Percentiles rank a stretch among this genome's conserved stretches.
Evolutionary conservation across 2,329 filamentous ascomycete species (phyloP).

Genomic region (Arthrobotrys pseudoclavata): DNA sequence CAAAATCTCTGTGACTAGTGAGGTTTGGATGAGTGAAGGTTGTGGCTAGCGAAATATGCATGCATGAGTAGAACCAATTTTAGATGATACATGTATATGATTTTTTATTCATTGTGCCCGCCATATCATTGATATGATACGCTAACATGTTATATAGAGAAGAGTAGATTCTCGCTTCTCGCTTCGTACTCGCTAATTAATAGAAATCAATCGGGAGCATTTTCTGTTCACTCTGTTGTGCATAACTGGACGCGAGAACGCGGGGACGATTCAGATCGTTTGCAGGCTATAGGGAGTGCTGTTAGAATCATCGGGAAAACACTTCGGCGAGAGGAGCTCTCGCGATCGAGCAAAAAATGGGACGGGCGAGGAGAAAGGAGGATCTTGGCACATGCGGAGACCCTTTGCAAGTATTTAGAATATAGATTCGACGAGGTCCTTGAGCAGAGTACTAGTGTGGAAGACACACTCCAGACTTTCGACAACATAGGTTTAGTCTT

Average conservation of each 20-base stretch:
- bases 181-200: slow-evolving; percentile 28
- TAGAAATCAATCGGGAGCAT: neutral
- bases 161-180: slow-evolving; percentile 24
- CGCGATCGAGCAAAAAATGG: neutral
- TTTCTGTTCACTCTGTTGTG: slow-evolving; percentile 58
- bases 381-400: neutral
- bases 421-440: too few species aligned
- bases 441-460: too few species aligned
- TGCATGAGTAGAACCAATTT: too few species aligned
- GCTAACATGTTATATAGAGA: slow-evolving; percentile 12
- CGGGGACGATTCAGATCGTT: neutral
- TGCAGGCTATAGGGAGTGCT: neutral
- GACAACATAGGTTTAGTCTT: neutral
- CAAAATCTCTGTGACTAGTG: too few species aligned
- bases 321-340: neutral
- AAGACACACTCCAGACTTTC: neutral
- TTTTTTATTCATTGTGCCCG: too few species aligned
- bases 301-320: neutral
- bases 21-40: too few species aligned
- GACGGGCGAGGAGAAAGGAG: slow-evolving; percentile 1
- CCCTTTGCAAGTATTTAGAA: neutral
- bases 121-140: neutral
- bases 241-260: slow-evolving; percentile 58
- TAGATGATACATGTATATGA: too few species aligned
- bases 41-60: too few species aligned